A percentile compares a stretch with the other conserved stretches of the same genome.
phyloP scores from a whole-genome alignment of 2,329 filamentous ascomycete species.

The Plenodomus biglobosus region DNA sequence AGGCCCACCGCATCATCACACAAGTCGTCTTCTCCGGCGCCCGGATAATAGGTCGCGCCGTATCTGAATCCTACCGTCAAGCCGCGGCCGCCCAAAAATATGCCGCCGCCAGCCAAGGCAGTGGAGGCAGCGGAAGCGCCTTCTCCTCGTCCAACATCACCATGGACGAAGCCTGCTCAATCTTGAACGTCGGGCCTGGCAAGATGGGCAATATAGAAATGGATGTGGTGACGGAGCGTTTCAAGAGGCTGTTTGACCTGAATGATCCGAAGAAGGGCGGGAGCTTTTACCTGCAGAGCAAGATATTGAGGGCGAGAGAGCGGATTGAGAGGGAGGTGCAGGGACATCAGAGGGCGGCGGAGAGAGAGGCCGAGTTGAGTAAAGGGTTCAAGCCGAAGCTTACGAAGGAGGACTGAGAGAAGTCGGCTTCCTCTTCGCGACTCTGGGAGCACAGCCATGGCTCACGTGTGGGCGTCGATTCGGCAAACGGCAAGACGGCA shows the following conservation, averaged over 20 bases:
- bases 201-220: constrained; percentile 74
- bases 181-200: constrained; percentile 92
- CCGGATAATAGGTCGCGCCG: constrained; percentile 89
- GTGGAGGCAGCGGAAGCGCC: constrained; percentile 49
- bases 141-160: constrained; percentile 73
- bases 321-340: constrained; percentile 85
- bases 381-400: constrained; percentile 94
- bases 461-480: too few relatives aligned
- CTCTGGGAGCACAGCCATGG: too few relatives aligned
- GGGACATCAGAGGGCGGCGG: constrained; percentile 68
- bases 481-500: too few relatives aligned
- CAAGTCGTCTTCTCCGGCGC: constrained; percentile 89
- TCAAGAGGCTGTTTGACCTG: constrained; percentile 91
- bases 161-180: constrained; percentile 94
- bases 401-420: constrained; percentile 69
- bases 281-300: constrained; percentile 98
- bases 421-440: too few relatives aligned
- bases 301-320: constrained; percentile 87
- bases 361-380: constrained; percentile 74
- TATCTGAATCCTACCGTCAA: constrained; percentile 93
- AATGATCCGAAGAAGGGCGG: constrained; percentile 96
- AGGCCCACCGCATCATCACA: constrained; percentile 94
- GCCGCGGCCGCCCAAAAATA: constrained; percentile 85
- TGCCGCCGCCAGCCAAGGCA: constrained; percentile 67
- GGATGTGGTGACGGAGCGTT: constrained; percentile 78